phyloP scores from a whole-genome alignment of 148 eudicot species.

The Spergularia marina region DNA sequence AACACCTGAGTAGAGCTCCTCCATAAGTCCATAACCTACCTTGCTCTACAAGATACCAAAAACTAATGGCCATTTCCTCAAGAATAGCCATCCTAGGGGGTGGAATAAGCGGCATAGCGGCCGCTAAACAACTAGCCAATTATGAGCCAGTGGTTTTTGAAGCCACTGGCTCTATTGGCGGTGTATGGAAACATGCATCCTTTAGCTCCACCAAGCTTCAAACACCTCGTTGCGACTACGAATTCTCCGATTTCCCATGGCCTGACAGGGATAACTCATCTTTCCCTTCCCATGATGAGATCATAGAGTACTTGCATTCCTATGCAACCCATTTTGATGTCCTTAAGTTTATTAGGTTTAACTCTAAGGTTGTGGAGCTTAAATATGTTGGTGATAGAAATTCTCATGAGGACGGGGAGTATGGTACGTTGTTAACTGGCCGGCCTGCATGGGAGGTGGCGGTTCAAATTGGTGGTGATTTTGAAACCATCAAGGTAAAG shows the following conservation, averaged over 20 bases:
- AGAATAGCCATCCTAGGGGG: constrained; percentile 82
- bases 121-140: constrained; percentile 75
- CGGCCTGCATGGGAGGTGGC: constrained; percentile 78
- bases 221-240: constrained; percentile 88
- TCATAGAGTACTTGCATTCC: constrained; percentile 61
- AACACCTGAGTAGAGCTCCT: no score
- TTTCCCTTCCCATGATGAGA: constrained; percentile 63
- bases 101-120: constrained; percentile 90
- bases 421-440: constrained; percentile 46
- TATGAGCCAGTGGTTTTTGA: constrained; percentile 74
- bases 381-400: constrained; percentile 40
- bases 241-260: constrained; percentile 95
- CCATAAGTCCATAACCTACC: neutral
- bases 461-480: constrained; percentile 36
- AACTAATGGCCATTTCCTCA: constrained; percentile 15
- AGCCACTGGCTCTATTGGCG: constrained; percentile 76
- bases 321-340: constrained; percentile 76
- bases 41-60: neutral
- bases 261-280: constrained; percentile 56
- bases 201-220: constrained; percentile 68
- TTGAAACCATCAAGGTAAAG: constrained; percentile 46
- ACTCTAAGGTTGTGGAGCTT: constrained; percentile 82
- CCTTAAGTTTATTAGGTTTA: constrained; percentile 58
- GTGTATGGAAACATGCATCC: constrained; percentile 87
- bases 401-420: constrained; percentile 13